These are phyloP conservation scores for Coemansia sp. DNA, from an alignment of 192 early-diverging fungal species.

Conservation along the genomic window DNA sequence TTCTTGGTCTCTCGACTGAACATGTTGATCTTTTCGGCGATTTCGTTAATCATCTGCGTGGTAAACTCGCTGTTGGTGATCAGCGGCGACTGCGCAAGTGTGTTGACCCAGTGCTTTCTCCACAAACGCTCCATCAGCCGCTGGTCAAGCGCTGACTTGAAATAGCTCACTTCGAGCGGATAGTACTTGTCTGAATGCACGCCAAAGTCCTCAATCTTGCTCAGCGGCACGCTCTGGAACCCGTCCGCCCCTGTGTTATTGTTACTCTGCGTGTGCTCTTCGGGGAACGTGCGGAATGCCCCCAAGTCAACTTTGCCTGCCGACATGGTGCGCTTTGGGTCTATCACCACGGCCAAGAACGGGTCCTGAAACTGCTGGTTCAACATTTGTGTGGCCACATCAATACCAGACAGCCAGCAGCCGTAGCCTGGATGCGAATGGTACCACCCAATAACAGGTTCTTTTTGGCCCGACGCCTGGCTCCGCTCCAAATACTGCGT, in stretches of 20 bases:
- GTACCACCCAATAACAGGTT: constrained; percentile 98
- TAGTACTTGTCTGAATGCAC: constrained; percentile 89
- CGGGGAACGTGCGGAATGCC: constrained; percentile 97
- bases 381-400: constrained; percentile 91
- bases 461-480: constrained; percentile 83
- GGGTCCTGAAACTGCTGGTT: constrained; percentile 96
- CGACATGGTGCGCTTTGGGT: constrained; percentile 95
- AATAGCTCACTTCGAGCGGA: constrained; percentile 83
- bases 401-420: constrained; percentile 99
- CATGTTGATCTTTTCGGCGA: constrained; percentile 37
- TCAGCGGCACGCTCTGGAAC: constrained; percentile 65
- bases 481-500: constrained; percentile 82
- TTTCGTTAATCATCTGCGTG: constrained; percentile 42
- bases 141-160: constrained; percentile 87
- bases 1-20: constrained; percentile 26
- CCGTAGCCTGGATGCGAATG: constrained; percentile 99
- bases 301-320: constrained; percentile 97
- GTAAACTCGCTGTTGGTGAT: constrained; percentile 63
- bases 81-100: constrained; percentile 87
- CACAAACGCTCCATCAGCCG: constrained; percentile 87
- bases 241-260: constrained; percentile 12
- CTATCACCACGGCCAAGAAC: constrained; percentile 93
- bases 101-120: constrained; percentile 99
- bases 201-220: constrained; percentile 98
- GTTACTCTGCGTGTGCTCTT: constrained; percentile 40